A percentile compares a stretch with the other conserved stretches of the same genome.
Evolutionary conservation across 2,329 filamentous ascomycete genomes (phyloP).

Genomic region (Fusarium sp.): DNA sequence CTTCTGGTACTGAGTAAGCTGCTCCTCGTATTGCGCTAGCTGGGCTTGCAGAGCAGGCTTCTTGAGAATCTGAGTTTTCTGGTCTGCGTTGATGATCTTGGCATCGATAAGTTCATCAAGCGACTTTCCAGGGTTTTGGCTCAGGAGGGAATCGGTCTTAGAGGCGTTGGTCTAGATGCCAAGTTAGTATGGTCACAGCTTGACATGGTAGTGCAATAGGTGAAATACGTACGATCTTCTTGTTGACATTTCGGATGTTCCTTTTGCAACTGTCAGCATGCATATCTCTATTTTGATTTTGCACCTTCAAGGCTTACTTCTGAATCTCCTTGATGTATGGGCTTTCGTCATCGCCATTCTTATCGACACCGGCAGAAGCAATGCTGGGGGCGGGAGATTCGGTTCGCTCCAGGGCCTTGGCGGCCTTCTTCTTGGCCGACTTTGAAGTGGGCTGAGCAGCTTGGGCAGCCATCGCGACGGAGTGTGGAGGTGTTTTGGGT

Average conservation of each 20-base stretch:
- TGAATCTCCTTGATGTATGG: constrained; percentile 88
- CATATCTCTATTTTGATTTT: not conserved
- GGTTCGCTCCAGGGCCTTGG: constrained; percentile 65
- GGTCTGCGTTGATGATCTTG: constrained; percentile 84
- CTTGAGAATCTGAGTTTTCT: constrained; percentile 82
- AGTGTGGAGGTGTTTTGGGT: constrained; percentile 26
- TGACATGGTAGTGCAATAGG: constrained; percentile 8
- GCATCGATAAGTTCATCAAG: constrained; percentile 79
- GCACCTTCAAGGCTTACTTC: constrained; percentile 72
- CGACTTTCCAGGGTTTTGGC: constrained; percentile 76
- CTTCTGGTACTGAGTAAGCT: constrained; percentile 80
- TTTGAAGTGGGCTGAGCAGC: constrained; percentile 73
- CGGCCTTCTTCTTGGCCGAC: constrained; percentile 75
- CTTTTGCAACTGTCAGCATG: constrained; percentile 60
- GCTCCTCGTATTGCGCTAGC: constrained; percentile 78
- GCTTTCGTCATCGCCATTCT: constrained; percentile 76
- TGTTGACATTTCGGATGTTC: constrained; percentile 90
- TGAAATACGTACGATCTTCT: constrained; percentile 84
- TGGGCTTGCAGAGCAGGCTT: constrained; percentile 79
- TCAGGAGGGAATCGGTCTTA: constrained; percentile 78
- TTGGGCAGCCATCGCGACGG: constrained; percentile 70
- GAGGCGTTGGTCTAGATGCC: constrained; percentile 72
- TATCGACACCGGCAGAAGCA: constrained; percentile 62
- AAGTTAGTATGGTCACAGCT: constrained; percentile 37
- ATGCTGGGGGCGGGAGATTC: constrained; percentile 67